Conservation (phyloP, 1,139 yeast genomes). For the Debaryomycetaceae sp. region DNA sequence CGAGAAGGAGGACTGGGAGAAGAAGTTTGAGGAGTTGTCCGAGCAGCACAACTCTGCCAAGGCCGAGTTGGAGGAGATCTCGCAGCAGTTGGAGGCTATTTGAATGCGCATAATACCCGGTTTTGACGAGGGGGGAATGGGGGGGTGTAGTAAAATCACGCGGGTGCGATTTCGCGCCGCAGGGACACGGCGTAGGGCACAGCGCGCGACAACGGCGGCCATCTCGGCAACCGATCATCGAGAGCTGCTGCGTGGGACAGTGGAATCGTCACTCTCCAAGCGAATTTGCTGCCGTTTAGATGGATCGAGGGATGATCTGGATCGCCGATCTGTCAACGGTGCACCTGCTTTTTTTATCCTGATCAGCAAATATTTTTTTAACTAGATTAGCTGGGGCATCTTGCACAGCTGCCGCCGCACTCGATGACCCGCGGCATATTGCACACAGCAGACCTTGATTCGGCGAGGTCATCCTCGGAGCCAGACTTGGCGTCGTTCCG, state of each 20-base stretch:
- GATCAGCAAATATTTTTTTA: neutral
- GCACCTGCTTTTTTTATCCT: too few species aligned
- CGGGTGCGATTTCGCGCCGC: too few species aligned
- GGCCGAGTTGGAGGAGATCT: slow-evolving; percentile 90
- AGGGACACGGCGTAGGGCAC: neutral
- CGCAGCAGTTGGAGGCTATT: slow-evolving; percentile 87
- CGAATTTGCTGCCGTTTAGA: too few species aligned
- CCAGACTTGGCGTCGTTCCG: slow-evolving; percentile 8
- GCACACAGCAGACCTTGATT: slow-evolving; percentile 14
- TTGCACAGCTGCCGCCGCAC: too few species aligned
- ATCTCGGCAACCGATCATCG: too few species aligned
- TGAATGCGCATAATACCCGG: slow-evolving; percentile 26
- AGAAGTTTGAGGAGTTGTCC: slow-evolving; percentile 84
- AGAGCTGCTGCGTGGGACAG: too few species aligned
- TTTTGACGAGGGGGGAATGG: slow-evolving; percentile 5
- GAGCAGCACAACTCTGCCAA: slow-evolving; percentile 78
- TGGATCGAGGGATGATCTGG: too few species aligned
- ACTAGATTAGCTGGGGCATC: too few species aligned
- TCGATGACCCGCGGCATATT: slow-evolving; percentile 20
- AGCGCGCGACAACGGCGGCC: slow-evolving; percentile 1
- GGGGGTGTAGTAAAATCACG: neutral
- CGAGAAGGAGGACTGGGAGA: slow-evolving; percentile 90
- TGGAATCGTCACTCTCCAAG: too few species aligned
- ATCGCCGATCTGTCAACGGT: too few species aligned
- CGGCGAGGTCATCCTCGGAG: slow-evolving; percentile 4